Evolutionary conservation across 129 eudicot species (phyloP).

Genomic region (Lactuca sativa): DNA sequence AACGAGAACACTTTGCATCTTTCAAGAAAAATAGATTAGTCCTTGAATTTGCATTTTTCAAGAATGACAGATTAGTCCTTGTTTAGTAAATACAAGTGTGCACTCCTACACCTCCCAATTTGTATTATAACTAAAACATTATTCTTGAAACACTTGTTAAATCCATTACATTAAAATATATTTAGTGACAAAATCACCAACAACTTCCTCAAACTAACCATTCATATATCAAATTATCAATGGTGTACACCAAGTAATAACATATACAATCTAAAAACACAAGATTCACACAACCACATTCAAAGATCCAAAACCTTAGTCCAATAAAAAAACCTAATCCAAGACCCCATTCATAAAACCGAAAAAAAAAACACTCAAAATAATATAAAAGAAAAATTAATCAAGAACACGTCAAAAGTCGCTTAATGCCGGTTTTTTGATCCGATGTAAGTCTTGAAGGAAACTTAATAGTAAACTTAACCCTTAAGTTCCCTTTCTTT

Average conservation of each 20-base stretch:
- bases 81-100: too few relatives aligned
- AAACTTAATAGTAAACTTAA: slow-evolving; percentile 34
- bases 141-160: too few relatives aligned
- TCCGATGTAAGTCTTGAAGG: slow-evolving; percentile 38
- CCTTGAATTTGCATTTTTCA: too few relatives aligned
- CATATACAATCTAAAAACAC: background rate
- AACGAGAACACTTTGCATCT: too few relatives aligned
- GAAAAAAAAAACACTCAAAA: background rate
- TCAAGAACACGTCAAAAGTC: slow-evolving; percentile 37
- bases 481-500: slow-evolving; percentile 33
- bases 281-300: background rate
- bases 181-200: too few relatives aligned
- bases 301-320: background rate
- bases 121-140: too few relatives aligned
- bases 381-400: background rate
- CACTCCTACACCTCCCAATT: too few relatives aligned
- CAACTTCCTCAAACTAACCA: too few relatives aligned
- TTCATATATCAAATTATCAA: too few relatives aligned
- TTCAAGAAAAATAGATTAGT: too few relatives aligned
- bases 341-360: slow-evolving; percentile 1
- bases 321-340: background rate
- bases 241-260: background rate
- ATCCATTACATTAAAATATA: too few relatives aligned
- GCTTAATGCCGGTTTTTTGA: slow-evolving; percentile 30
- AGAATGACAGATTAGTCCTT: too few relatives aligned